Percentiles rank a stretch among this genome's conserved stretches.
phyloP scores from a whole-genome alignment of 495 filamentous ascomycete species.

The Paragyromitra xinjiangensis region DNA sequence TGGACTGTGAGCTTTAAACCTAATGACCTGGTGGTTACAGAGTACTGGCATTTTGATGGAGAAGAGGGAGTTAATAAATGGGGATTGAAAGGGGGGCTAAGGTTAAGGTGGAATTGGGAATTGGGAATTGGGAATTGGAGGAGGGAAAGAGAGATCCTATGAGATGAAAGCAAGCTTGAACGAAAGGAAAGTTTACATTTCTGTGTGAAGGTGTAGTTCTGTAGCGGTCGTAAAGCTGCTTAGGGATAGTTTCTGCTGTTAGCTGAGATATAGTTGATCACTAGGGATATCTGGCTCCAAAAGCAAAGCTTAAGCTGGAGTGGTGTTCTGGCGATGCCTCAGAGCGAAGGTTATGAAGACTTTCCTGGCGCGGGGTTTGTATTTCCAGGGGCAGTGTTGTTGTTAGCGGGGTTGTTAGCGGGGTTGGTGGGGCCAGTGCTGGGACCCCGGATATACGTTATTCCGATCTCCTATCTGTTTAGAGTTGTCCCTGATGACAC shows the following conservation, averaged over 20 bases:
- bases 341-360: slow-evolving; percentile 2
- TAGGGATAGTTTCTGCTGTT: slow-evolving; percentile 1
- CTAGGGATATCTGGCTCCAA: not conserved
- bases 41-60: slow-evolving; percentile 25
- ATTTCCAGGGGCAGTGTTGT: slow-evolving; percentile 17
- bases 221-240: slow-evolving; percentile 21
- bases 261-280: slow-evolving; percentile 12
- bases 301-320: slow-evolving; percentile 3
- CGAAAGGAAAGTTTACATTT: slow-evolving; percentile 11
- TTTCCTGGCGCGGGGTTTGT: slow-evolving; percentile 18
- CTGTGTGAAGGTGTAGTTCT: slow-evolving; percentile 5
- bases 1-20: slow-evolving; percentile 18
- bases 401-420: slow-evolving; percentile 32
- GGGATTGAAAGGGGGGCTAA: not conserved
- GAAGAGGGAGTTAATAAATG: not conserved
- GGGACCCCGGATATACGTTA: slow-evolving; percentile 41
- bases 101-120: not conserved
- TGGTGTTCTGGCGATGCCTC: slow-evolving; percentile 7
- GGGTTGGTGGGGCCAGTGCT: slow-evolving; percentile 16
- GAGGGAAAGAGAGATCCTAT: not conserved
- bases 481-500: slow-evolving; percentile 43
- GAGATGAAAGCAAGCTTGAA: not conserved
- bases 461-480: slow-evolving; percentile 23
- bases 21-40: slow-evolving; percentile 18
- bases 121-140: not conserved